Percentiles rank a stretch among this genome's conserved stretches.
Evolutionary conservation across 331 rosid genomes (phyloP).

Genomic region (Saraca asoca): DNA sequence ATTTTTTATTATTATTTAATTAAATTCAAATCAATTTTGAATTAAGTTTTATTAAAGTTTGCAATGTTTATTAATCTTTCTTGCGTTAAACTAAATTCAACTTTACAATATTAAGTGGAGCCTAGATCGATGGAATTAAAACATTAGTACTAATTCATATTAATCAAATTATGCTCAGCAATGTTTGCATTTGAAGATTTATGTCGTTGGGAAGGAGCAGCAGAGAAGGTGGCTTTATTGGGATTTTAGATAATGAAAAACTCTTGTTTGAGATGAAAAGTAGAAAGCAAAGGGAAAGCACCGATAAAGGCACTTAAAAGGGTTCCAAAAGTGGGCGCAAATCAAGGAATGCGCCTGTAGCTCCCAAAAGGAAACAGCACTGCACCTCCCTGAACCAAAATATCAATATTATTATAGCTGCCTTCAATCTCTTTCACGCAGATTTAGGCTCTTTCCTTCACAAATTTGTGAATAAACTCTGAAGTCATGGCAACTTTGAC

Average conservation of each 20-base stretch:
- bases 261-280: slow-evolving; percentile 39
- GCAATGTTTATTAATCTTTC: too few species aligned
- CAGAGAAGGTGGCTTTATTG: slow-evolving; percentile 39
- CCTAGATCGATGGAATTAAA: too few species aligned
- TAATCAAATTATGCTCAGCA: too few species aligned
- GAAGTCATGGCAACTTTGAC: neutral
- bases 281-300: slow-evolving; percentile 45
- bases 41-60: too few species aligned
- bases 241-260: slow-evolving; percentile 34
- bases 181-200: neutral
- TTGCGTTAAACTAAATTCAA: too few species aligned
- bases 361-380: slow-evolving; percentile 38
- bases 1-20: too few species aligned
- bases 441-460: slow-evolving; percentile 36
- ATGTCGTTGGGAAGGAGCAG: slow-evolving; percentile 26
- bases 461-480: slow-evolving; percentile 23
- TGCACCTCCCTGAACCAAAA: slow-evolving; percentile 40
- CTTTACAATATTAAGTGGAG: too few species aligned
- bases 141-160: too few species aligned
- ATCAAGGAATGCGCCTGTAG: slow-evolving; percentile 57
- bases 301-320: slow-evolving; percentile 48
- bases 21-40: too few species aligned
- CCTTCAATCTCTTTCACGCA: slow-evolving; percentile 36
- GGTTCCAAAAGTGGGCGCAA: slow-evolving; percentile 59
- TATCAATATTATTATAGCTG: slow-evolving; percentile 40